These are phyloP conservation scores for Colletotrichum noveboracense DNA, from an alignment of 2,329 filamentous ascomycete species.

Conservation along the genomic window DNA sequence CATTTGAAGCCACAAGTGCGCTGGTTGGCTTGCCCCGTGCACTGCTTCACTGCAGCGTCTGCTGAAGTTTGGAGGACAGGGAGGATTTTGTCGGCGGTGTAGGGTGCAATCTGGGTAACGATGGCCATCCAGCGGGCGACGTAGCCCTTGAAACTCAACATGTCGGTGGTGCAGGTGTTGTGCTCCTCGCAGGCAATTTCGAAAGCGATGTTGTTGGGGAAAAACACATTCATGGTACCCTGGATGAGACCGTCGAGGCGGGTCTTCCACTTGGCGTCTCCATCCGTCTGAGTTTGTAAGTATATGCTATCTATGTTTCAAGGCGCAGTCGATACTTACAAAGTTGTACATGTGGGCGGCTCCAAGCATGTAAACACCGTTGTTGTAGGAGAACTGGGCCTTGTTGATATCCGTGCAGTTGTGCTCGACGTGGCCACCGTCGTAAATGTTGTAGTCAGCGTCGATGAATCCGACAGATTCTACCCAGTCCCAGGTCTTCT, in stretches of 20 bases:
- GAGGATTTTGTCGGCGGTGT: conserved; percentile 53
- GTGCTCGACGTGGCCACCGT: conserved; percentile 56
- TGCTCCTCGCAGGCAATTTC: conserved; percentile 66
- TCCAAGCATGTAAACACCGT: conserved; percentile 62
- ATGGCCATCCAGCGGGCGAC: conserved; percentile 62
- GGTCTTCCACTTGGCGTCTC: conserved; percentile 54
- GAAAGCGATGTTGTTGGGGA: conserved; percentile 60
- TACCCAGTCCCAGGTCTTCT: conserved; percentile 68
- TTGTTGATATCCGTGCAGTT: conserved; percentile 62
- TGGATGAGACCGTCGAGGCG: conserved; percentile 48
- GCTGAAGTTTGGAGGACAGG: conserved; percentile 58
- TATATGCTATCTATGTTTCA: neutral
- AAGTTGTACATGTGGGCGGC: conserved; percentile 70
- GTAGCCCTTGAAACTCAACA: conserved; percentile 68
- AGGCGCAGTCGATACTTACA: conserved; percentile 34
- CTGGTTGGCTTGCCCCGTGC: conserved; percentile 53
- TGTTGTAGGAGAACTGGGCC: conserved; percentile 66
- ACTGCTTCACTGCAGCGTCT: conserved; percentile 58
- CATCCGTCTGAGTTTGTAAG: conserved; percentile 44
- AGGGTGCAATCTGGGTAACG: conserved; percentile 59
- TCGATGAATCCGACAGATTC: conserved; percentile 62
- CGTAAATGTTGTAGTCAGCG: conserved; percentile 63
- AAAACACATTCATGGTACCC: conserved; percentile 51
- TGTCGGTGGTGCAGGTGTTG: conserved; percentile 65
- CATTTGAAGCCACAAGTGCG: conserved; percentile 61